Evolutionary conservation across 2,329 filamentous ascomycete genomes (phyloP).

Genomic region (Epichloe typhina): DNA sequence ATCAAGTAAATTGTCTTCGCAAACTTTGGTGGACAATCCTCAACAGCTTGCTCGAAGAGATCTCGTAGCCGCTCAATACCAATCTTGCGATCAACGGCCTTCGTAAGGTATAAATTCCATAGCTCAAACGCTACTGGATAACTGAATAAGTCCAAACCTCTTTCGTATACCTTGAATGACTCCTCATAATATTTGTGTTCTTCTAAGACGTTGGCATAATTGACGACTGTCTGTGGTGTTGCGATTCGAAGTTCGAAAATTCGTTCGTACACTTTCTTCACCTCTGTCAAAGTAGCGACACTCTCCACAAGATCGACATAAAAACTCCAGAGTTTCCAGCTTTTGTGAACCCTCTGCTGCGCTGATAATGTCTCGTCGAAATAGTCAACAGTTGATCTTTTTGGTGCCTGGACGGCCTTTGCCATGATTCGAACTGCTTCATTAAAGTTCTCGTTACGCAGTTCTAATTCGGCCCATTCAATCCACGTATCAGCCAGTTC

Average conservation of each 20-base stretch:
- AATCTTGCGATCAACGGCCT: slow-evolving; percentile 92
- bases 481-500: slow-evolving; percentile 98
- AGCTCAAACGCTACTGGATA: slow-evolving; percentile 97
- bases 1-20: slow-evolving; percentile 93
- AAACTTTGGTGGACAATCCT: slow-evolving; percentile 89
- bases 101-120: slow-evolving; percentile 96
- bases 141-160: slow-evolving; percentile 92
- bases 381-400: slow-evolving; percentile 96
- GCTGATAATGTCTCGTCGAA: slow-evolving; percentile 91
- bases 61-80: slow-evolving; percentile 88
- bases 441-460: slow-evolving; percentile 92
- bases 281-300: slow-evolving; percentile 81
- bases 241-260: slow-evolving; percentile 98
- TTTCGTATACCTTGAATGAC: slow-evolving; percentile 94
- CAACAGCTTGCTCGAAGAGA: slow-evolving; percentile 91
- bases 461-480: slow-evolving; percentile 96
- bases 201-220: slow-evolving; percentile 90
- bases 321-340: slow-evolving; percentile 99
- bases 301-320: slow-evolving; percentile 97
- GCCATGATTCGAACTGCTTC: slow-evolving; percentile 91
- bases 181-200: slow-evolving; percentile 94
- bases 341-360: slow-evolving; percentile 95
- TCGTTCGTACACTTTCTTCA: slow-evolving; percentile 84
- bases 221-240: slow-evolving; percentile 95
- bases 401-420: slow-evolving; percentile 92